Evolutionary conservation across 129 eudicot genomes (phyloP).

Genomic region (Gnaphalium uliginosum): DNA sequence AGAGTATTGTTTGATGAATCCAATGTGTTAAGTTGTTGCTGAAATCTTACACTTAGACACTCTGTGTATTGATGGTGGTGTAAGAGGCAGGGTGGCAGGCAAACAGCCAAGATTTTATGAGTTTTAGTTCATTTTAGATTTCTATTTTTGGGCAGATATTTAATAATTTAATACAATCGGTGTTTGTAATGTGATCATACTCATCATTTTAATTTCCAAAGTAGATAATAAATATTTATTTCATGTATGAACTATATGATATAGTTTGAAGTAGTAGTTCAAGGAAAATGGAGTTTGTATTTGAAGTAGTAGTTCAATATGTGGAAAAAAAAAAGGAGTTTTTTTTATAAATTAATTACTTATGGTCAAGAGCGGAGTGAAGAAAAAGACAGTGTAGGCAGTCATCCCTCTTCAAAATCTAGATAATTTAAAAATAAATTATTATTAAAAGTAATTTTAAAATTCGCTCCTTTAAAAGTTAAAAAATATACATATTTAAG

Average conservation of each 20-base stretch:
- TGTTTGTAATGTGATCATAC: neutral
- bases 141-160: constrained; percentile 13
- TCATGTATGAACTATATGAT: neutral
- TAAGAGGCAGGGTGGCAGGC: constrained; percentile 22
- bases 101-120: constrained; percentile 21
- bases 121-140: neutral
- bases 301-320: neutral
- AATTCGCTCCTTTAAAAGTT: too few relatives aligned
- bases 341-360: too few relatives aligned
- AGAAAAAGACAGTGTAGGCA: too few relatives aligned
- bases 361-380: too few relatives aligned
- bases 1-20: constrained; percentile 19
- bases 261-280: neutral
- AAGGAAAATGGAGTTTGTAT: neutral
- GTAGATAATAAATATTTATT: neutral
- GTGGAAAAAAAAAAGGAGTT: neutral
- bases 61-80: constrained; percentile 28
- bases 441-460: too few relatives aligned
- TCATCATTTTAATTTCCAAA: constrained; percentile 14
- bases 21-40: constrained; percentile 28
- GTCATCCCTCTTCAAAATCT: too few relatives aligned
- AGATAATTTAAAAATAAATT: too few relatives aligned
- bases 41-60: constrained; percentile 27
- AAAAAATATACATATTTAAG: too few relatives aligned
- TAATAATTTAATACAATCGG: constrained; percentile 17